Percentiles rank a stretch among this genome's conserved stretches.
Conservation (phyloP, 2,329 filamentous ascomycete species). For the Trichophyton equinum region DNA sequence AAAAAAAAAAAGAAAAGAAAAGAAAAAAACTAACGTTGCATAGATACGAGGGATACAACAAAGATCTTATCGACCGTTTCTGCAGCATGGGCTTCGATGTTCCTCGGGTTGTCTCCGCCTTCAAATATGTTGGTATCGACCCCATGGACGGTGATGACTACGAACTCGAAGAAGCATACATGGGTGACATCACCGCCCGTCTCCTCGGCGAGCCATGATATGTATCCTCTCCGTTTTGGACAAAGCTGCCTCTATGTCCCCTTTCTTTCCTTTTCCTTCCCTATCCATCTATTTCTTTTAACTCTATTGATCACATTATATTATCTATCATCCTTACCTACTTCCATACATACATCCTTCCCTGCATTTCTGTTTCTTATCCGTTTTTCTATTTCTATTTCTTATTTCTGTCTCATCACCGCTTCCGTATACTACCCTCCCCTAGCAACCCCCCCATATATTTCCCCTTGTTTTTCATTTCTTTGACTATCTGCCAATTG, state of each 20-base stretch:
- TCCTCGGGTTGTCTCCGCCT: slow-evolving; percentile 72
- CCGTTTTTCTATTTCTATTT: background rate
- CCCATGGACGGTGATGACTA: slow-evolving; percentile 66
- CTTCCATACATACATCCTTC: background rate
- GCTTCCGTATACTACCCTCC: slow-evolving; percentile 4
- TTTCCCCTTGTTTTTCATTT: background rate
- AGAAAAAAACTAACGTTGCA: background rate
- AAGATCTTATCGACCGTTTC: slow-evolving; percentile 69
- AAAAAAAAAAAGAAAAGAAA: too few species aligned
- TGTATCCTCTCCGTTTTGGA: slow-evolving; percentile 2
- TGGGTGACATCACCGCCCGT: slow-evolving; percentile 77
- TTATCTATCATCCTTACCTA: background rate
- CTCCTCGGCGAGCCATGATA: slow-evolving; percentile 63
- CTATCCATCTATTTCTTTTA: background rate
- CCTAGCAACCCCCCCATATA: background rate
- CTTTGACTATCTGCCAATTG: background rate
- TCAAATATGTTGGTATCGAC: slow-evolving; percentile 70
- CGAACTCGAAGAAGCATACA: slow-evolving; percentile 75
- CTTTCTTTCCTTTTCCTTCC: background rate
- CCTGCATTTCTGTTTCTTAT: background rate
- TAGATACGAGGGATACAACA: slow-evolving; percentile 81
- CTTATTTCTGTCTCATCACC: background rate
- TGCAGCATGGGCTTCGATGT: slow-evolving; percentile 84
- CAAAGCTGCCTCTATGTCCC: slow-evolving; percentile 1
- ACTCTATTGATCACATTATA: background rate